These are phyloP conservation scores for Ophiostoma pallidulum DNA, from an alignment of 2,329 filamentous ascomycete species.

Conservation along the genomic window DNA sequence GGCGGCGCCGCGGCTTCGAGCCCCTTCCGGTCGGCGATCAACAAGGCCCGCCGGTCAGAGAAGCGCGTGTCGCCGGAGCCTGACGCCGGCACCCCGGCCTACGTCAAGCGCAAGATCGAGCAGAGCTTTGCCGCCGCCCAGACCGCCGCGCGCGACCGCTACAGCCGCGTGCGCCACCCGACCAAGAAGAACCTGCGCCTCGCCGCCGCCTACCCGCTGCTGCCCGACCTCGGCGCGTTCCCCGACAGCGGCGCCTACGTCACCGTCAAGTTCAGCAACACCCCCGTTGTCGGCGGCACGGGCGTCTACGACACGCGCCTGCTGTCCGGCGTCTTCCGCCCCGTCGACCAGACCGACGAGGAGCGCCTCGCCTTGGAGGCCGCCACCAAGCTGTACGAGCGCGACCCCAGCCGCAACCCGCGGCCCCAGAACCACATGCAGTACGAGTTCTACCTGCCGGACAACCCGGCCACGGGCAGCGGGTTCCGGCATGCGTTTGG, in stretches of 20 bases:
- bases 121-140: constrained; percentile 49
- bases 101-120: constrained; percentile 59
- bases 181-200: constrained; percentile 49
- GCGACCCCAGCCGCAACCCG: constrained; percentile 46
- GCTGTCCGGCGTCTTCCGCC: constrained; percentile 51
- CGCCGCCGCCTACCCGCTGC: constrained; percentile 49
- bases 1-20: constrained; percentile 17
- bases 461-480: constrained; percentile 36
- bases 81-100: constrained; percentile 53
- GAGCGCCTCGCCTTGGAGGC: constrained; percentile 44
- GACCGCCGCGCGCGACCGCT: constrained; percentile 46
- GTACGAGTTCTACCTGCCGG: constrained; percentile 57
- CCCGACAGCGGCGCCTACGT: constrained; percentile 61
- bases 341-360: constrained; percentile 45
- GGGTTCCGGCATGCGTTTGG: constrained; percentile 55
- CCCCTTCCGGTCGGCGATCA: constrained; percentile 7
- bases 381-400: constrained; percentile 44
- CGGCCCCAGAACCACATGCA: constrained; percentile 50
- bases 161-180: constrained; percentile 46
- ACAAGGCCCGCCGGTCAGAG: constrained; percentile 28
- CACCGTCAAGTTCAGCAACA: constrained; percentile 58
- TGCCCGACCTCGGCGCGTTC: constrained; percentile 60
- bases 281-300: constrained; percentile 45
- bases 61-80: constrained; percentile 28
- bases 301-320: constrained; percentile 52